Evolutionary conservation across 371 early-diverging fungal species (phyloP), one percentile per base, ranked within the genome.

Genomic region (Gilbertella persicaria): DNA sequence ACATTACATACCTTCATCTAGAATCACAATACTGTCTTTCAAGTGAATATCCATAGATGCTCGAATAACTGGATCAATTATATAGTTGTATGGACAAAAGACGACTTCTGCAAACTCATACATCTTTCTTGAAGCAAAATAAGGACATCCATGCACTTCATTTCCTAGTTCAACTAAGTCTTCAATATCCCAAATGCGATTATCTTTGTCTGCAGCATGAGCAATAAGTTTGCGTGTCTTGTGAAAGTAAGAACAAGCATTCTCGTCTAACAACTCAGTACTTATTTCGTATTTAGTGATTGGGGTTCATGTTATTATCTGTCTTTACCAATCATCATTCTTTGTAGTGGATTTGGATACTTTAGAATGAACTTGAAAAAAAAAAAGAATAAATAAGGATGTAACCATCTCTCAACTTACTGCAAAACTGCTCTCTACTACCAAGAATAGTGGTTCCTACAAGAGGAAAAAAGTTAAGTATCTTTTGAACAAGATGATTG

Each of bases 11-110:
- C 77, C 77, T 75, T 98, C 98, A 58, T 98, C 98, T 29, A 98
- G 66, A 28, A 98, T 93, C 4, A 98, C 65, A 16, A 95, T 82
- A 24, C 77, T 60, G 29, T 84, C 77, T 4, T 75, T 67, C 7
- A 90, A 58, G 13, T 80, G 59, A 39, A 90, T 83, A 12, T 80
- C 83, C 48, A 84, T 58, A 9, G 78, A 63, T n/a, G 71, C 69
- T 21, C 91, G 73, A 20, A 89, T 80, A 0, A 64, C 75, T 5
- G 90, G 82, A 70, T 95, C 91, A 17, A 97, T 77, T 0, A 97
- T 70, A 61, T 96, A 97, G 59, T 94, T 96, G 71, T 98, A 98
- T 0, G 98, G 98, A 28, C 92, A 85, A 58, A 96, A 94, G 1
- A 96, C 69, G 6, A 98, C 69, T 23, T 94, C 90, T 8, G 94